Conservation (phyloP, 1,284 basidiomycete genomes). For the Marasmius oreades region DNA sequence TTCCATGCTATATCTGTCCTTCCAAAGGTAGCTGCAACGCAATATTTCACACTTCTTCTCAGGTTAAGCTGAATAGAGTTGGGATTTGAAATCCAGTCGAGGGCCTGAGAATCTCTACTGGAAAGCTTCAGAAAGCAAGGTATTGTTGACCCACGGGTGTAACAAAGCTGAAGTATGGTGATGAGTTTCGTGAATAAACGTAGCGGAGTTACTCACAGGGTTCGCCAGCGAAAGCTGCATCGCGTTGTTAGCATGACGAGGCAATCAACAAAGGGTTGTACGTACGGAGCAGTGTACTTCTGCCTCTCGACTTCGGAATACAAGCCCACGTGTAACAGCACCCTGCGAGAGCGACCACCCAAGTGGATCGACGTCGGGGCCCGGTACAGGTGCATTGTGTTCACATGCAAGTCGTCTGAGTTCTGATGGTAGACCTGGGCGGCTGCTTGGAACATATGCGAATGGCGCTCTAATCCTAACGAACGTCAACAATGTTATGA, state of each 20-base stretch:
- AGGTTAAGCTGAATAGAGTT: conserved; percentile 38
- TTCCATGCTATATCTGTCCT: conserved; percentile 35
- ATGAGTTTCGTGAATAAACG: not conserved
- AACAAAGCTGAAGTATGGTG: conserved; percentile 31
- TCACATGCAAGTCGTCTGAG: conserved; percentile 47
- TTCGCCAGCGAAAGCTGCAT: conserved; percentile 39
- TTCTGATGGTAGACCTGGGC: conserved; percentile 40
- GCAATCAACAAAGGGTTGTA: conserved; percentile 5
- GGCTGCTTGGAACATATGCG: conserved; percentile 43
- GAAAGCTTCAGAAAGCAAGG: conserved; percentile 42
- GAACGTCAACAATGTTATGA: not conserved
- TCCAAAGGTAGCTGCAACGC: conserved; percentile 30
- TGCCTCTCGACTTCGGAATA: conserved; percentile 36
- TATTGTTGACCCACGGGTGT: conserved; percentile 44
- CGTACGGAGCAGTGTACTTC: conserved; percentile 42
- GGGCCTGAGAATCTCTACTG: conserved; percentile 32
- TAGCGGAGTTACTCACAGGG: conserved; percentile 30
- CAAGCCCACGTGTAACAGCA: conserved; percentile 34
- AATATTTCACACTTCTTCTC: conserved; percentile 41
- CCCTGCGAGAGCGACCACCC: conserved; percentile 42
- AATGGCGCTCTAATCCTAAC: conserved; percentile 46
- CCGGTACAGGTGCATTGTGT: conserved; percentile 36
- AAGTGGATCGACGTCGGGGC: conserved; percentile 41
- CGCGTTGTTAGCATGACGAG: conserved; percentile 4
- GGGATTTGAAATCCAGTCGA: conserved; percentile 42